Base-by-base conservation (phyloP, 2,329 filamentous ascomycete species). In the Bipolaris victoriae region DNA sequence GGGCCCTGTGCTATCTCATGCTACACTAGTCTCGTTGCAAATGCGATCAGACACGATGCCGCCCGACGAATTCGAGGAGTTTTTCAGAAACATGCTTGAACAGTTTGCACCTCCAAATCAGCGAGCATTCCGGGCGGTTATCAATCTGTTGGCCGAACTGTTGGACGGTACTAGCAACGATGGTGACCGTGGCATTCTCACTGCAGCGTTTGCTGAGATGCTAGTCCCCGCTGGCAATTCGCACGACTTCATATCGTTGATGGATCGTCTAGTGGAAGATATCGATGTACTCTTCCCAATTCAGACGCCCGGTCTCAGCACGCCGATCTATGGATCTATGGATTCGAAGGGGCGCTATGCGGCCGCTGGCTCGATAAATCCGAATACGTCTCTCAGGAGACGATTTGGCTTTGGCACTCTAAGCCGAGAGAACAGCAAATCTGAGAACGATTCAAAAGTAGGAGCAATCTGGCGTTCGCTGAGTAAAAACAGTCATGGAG, bases 91-190 rank as follows among this genome's bases (percentile, higher is more conserved):
- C 10, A 81, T 80, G 15, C 73, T 87, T 36, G 77, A 77, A 26
- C 81, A 83, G 10, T 80, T 87, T 65, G 77, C 81, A 5, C 83
- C 84, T 18, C 84, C 87, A 57, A 87, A 87, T 57, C 84, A 85
- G 62, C 86, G 93, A 59, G 92, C 93, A 0, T 91, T 97, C 63
- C 89, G 90, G 36, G 87, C 90, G 0, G 85, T 97, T 49, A 88
- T 97, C 70, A 94, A 92, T 69, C 83, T 98, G 31, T 82, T 98
- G 22, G 90, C 91, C 0, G 92, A 97, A 70, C 81, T 98, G 29
- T 84, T 97, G 6, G 92, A 96, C 63, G 92, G 91, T 2, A 97
- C 92, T 64, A 89, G 89, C 49, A 97, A 96, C 68, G 94, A 97
- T 71, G 90, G 92, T 31, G 94, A 97, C 72, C 86, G 93, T 46